phyloP scores from a whole-genome alignment of 2,329 filamentous ascomycete species.

The Clonostachys rosea region DNA sequence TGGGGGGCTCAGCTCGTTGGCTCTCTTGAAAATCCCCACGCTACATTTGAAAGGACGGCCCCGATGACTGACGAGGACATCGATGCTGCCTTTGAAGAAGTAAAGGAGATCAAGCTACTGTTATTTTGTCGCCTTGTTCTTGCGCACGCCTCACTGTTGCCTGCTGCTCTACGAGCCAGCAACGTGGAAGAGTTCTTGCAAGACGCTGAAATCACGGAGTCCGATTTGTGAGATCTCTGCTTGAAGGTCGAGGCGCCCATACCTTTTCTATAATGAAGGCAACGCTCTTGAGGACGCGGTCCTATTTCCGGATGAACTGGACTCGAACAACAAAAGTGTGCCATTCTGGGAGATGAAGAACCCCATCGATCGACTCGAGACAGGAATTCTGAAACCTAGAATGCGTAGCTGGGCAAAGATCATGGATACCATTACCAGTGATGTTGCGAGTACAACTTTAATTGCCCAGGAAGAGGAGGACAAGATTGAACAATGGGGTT shows the following conservation, averaged over 20 bases:
- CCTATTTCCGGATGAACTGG: slow-evolving; percentile 15
- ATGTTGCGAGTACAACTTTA: too few relatives aligned
- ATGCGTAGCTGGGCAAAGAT: too few relatives aligned
- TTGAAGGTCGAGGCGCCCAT: slow-evolving; percentile 17
- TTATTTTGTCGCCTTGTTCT: slow-evolving; percentile 18
- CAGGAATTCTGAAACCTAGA: too few relatives aligned
- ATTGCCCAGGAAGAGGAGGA: too few relatives aligned
- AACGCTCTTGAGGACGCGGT: slow-evolving; percentile 13
- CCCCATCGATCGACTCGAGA: slow-evolving; percentile 10
- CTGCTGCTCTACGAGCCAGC: slow-evolving; percentile 13
- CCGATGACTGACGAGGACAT: slow-evolving; percentile 16
- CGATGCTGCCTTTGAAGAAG: slow-evolving; percentile 11
- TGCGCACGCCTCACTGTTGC: slow-evolving; percentile 14
- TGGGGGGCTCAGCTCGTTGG: slow-evolving; percentile 14
- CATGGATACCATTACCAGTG: too few relatives aligned
- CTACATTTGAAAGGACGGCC: slow-evolving; percentile 14
- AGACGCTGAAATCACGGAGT: slow-evolving; percentile 13
- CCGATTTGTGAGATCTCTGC: slow-evolving; percentile 17
- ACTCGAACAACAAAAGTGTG: slow-evolving; percentile 4
- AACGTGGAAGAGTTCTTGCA: slow-evolving; percentile 16
- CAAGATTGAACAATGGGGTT: too few relatives aligned
- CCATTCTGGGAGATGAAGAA: slow-evolving; percentile 14
- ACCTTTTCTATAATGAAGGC: slow-evolving; percentile 17
- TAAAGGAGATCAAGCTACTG: slow-evolving; percentile 17
- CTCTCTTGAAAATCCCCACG: slow-evolving; percentile 14